Evolutionary conservation across 2,329 filamentous ascomycete species (phyloP).

Genomic region (Trichoderma lentiforme): DNA sequence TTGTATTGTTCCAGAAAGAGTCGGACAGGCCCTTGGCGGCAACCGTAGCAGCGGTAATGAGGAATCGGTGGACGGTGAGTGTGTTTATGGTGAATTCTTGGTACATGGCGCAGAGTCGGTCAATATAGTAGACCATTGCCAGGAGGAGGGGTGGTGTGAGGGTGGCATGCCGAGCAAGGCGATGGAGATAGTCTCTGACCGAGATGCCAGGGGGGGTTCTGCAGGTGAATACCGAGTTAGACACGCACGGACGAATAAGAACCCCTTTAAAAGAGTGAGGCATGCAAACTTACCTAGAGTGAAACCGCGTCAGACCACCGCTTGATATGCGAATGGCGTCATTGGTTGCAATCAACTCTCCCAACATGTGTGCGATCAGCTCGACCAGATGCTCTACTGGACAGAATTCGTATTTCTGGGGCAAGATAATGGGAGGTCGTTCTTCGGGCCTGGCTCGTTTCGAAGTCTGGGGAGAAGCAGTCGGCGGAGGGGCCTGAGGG

Average conservation of each 20-base stretch:
- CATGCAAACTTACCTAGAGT: slow-evolving; percentile 66
- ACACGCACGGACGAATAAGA: not conserved
- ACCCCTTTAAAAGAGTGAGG: not conserved
- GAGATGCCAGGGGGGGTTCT: slow-evolving; percentile 78
- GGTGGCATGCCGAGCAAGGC: slow-evolving; percentile 89
- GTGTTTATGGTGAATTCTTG: slow-evolving; percentile 95
- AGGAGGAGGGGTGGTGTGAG: slow-evolving; percentile 90
- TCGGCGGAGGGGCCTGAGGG: not conserved
- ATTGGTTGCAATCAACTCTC: slow-evolving; percentile 91
- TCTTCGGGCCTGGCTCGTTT: slow-evolving; percentile 55
- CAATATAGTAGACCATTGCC: slow-evolving; percentile 99
- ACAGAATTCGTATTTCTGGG: slow-evolving; percentile 76
- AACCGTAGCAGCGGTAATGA: slow-evolving; percentile 93
- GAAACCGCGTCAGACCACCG: slow-evolving; percentile 87
- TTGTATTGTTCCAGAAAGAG: slow-evolving; percentile 97
- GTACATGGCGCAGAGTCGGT: slow-evolving; percentile 87
- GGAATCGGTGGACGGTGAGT: slow-evolving; percentile 91
- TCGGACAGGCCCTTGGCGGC: slow-evolving; percentile 95
- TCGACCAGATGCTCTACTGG: slow-evolving; percentile 82
- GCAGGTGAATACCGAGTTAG: slow-evolving; percentile 7
- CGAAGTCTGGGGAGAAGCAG: slow-evolving; percentile 33
- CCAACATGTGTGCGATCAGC: slow-evolving; percentile 90
- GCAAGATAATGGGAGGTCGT: slow-evolving; percentile 56
- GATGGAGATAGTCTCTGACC: slow-evolving; percentile 87
- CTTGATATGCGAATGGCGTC: slow-evolving; percentile 74